Base-by-base conservation (phyloP, 495 filamentous ascomycete species). In the Aspergillus hancockii region DNA sequence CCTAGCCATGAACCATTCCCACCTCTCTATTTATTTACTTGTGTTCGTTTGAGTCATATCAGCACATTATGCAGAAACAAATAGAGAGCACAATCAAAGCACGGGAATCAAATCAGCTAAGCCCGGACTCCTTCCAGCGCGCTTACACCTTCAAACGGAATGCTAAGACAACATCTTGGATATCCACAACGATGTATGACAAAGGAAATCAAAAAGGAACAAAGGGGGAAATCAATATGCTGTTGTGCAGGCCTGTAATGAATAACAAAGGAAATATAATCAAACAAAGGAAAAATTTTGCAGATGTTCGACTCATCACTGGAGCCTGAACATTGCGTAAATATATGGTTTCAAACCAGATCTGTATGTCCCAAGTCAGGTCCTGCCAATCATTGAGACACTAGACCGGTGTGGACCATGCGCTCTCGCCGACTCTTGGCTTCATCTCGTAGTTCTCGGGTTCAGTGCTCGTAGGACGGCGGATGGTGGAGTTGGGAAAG, bases 381-480 rank as follows among this genome's bases (percentile, higher is more conserved):
- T 52, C 59, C 54, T 40, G 54, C 54, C 54, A 50, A 36, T 57
- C 52, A 52, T 21, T 34, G 31, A 13, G 43, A 19, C 58, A 40
- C 65, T 70, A 79, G 55, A 79, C 73, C 7, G 77, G 59, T 28
- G 77, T 77, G 18, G 73, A 71, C 77, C 77, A 80, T 49, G 70
- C 62, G 52, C 70, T 68, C 32, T 77, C 73, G 32, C 71, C 68
- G 57, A 79, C 63, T 49, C 68, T 73, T 16, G 83, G 78, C 70
- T 83, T 87, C 63, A 82, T 79, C 43, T 88, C 87, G 61, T 90
- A 92, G 38, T 80, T 73, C 34, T 85, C 83, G 2, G 89, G 88
- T 58, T 92, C 88, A 3, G 86, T 83, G 75, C 88, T 92, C 16
- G 83, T 84, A 1, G 85, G 85, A 50, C 88, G 82, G 54, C 88